Evolutionary conservation across 2,329 filamentous ascomycete species (phyloP), one percentile per base, ranked within the genome.

Genomic region (Colletotrichum coccodes): DNA sequence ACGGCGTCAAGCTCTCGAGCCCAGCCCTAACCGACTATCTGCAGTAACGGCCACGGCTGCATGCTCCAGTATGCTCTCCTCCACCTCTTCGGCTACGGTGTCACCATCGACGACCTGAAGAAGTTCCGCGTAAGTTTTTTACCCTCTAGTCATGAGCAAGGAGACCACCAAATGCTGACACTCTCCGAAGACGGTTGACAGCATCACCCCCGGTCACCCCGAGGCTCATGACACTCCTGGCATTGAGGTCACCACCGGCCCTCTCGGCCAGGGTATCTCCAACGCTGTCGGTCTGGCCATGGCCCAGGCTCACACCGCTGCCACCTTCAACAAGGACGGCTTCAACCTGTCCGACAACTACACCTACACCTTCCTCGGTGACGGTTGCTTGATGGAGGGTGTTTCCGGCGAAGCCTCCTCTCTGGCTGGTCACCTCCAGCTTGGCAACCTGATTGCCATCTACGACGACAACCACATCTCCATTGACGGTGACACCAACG

Each of bases 391-490:
- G 84, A 97, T 97, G 95, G 96, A 99, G 88, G 96, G 96, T 88
- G 89, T 99, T 86, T 94, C 96, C 74, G 90, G 90, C 79, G 96
- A 99, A 87, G 95, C 96, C 77, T 94, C 89, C 75, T 97, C 94
- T 70, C 89, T 94, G 75, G 96, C 96, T 75, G 96, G 96, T 79
- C 96, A 99, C 87, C 89, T 98, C 83, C 93, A 98, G 89, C 91
- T 99, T 73, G 96, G 95, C 80, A 99, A 98, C 89, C 88, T 99
- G 79, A 98, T 98, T 84, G 91, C 90, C 83, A 89, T 99, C 84
- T 99, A 95, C 84, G 96, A 99, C 80, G 96, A 99, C 88, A 99
- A 99, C 90, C 93, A 97, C 83, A 98, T 99, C 80, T 97, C 88
- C 77, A 91, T 91, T 79, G 96, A 99, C 79, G 96, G 96, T 83